Base-by-base conservation (phyloP, 768 basidiomycete genomes). In the Termitomyces sp. region DNA sequence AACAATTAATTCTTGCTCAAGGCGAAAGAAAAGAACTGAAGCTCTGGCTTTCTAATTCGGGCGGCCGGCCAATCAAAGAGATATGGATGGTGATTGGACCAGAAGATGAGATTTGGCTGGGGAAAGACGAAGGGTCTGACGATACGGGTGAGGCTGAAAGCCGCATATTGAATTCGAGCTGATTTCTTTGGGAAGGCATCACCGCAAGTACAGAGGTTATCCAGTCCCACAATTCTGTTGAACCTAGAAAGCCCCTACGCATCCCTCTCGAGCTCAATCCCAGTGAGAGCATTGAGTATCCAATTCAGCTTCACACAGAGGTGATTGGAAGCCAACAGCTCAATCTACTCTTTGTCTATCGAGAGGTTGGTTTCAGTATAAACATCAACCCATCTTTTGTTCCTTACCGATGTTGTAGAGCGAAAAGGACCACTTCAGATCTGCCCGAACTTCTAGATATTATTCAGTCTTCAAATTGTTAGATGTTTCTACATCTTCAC, bases 31-130 rank as follows among this genome's bases (percentile, higher is more conserved):
- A 79, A 64, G 62, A 74, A 7, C 75, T 86, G 70, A 74, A 69
- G 35, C 59, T 96, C 24, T 81, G 78, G 77, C 70, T 96, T 48
- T 81, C 76, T 24, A 97, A 96, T 69, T 71, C 77, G 7, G 94
- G 95, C 0, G 76, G 75, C 11, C 77, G 76, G 36, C 71, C 79
- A 16, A 81, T 96, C 28, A 74, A 73, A 12, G 91, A 93, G 61
- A 66, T 93, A n/a, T 91, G 91, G 90, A 71, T 90, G 63, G 76
- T 93, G 3, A 66, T 79, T 51, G 86, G 82, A 33, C 69, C 78
- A 22, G 82, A 84, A 18, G 88, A 90, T 66, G 87, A 84, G 64
- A 67, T 91, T n/a, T 88, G 84, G 84, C 57, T 88, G 2, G 76
- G 75, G 1, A 61, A 66, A 33, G 65, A 69, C 16, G 65, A 68